Conservation (phyloP, 345 rosid species). For the Eucalyptus caleyi region DNA sequence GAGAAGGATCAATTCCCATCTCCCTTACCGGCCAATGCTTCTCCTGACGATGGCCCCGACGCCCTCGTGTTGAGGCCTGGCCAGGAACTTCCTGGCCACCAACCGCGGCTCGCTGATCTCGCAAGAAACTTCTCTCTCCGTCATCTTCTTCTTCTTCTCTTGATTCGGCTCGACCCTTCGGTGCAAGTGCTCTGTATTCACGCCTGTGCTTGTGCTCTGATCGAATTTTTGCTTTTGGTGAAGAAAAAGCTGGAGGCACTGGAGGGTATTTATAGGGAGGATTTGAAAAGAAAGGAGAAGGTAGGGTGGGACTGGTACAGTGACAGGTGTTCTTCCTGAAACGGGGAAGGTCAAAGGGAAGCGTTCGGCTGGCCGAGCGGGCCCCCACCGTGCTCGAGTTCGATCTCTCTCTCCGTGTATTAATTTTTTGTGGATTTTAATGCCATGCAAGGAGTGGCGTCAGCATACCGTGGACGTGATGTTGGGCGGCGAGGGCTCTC, state of each 20-base stretch:
- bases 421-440: not conserved
- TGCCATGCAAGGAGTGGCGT: not conserved
- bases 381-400: constrained; percentile 4
- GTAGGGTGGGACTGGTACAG: not conserved
- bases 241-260: not conserved
- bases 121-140: not conserved
- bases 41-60: constrained; percentile 84
- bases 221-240: not conserved
- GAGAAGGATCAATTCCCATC: not conserved
- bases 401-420: not conserved
- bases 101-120: constrained; percentile 22
- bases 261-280: not conserved
- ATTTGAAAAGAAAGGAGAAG: not conserved
- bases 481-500: not conserved
- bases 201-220: not conserved
- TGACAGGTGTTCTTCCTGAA: not conserved
- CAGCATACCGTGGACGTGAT: not conserved
- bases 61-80: constrained; percentile 89
- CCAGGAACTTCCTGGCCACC: constrained; percentile 66
- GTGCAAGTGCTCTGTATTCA: not conserved
- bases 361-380: constrained; percentile 27
- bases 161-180: not conserved
- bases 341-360: constrained; percentile 22
- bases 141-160: not conserved
- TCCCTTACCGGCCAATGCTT: constrained; percentile 75